phyloP scores from a whole-genome alignment of 2,329 filamentous ascomycete genomes.

The Paracorniculantispora psalliotae region DNA sequence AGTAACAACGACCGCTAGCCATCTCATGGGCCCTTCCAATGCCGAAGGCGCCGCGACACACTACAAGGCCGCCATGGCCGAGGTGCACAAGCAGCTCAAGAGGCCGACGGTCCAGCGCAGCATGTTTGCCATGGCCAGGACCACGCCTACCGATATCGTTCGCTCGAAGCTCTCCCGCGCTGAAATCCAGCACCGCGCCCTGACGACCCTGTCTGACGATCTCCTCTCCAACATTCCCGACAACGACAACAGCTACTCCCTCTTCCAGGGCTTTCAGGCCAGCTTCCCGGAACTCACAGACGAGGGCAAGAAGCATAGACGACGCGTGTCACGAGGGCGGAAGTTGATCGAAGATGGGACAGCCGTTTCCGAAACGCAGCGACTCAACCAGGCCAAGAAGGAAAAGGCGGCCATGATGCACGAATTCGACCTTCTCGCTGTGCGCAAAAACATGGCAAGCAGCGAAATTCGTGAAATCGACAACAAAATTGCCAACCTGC shows the following conservation, averaged over 20 bases:
- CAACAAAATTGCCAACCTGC: constrained; percentile 89
- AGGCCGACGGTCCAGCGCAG: constrained; percentile 79
- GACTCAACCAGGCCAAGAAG: constrained; percentile 69
- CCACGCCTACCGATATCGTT: constrained; percentile 88
- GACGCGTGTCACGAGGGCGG: constrained; percentile 67
- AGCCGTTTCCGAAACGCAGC: constrained; percentile 48
- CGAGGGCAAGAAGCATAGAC: constrained; percentile 63
- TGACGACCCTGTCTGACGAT: constrained; percentile 85
- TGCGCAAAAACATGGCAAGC: constrained; percentile 96
- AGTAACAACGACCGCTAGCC: constrained; percentile 86
- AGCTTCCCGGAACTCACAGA: constrained; percentile 70
- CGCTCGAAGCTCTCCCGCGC: constrained; percentile 83
- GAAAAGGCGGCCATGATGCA: constrained; percentile 78
- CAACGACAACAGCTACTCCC: constrained; percentile 76
- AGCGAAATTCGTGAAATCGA: constrained; percentile 96
- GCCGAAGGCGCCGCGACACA: constrained; percentile 51
- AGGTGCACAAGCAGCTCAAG: constrained; percentile 84
- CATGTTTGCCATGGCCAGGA: constrained; percentile 86
- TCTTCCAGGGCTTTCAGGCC: constrained; percentile 96
- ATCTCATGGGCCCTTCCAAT: constrained; percentile 69
- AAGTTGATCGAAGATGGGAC: constrained; percentile 67
- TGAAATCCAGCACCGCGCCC: constrained; percentile 90
- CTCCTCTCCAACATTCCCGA: constrained; percentile 86
- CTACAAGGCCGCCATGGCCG: constrained; percentile 82
- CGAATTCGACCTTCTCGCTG: constrained; percentile 81